Conservation (phyloP, 352 stramenopile genomes). For the Phytopythium boreale region DNA sequence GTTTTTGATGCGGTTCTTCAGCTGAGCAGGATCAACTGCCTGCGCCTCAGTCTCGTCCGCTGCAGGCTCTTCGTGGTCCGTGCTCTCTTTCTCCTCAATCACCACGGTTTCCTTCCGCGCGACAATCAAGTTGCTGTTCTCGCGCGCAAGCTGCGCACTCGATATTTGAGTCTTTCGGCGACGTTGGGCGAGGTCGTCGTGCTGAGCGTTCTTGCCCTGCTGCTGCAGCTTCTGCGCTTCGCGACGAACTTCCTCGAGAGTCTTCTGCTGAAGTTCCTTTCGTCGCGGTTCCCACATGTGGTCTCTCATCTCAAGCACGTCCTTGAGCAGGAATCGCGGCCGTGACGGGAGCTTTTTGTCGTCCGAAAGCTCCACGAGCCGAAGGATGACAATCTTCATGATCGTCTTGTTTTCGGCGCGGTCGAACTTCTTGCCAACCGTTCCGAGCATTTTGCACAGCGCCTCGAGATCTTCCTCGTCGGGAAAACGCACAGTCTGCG, state of each 20-base stretch:
- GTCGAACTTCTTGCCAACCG: slow-evolving; percentile 86
- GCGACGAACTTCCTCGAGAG: slow-evolving; percentile 75
- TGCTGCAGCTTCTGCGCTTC: slow-evolving; percentile 82
- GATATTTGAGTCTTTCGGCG: slow-evolving; percentile 78
- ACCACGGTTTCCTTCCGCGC: slow-evolving; percentile 30
- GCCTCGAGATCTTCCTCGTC: slow-evolving; percentile 85
- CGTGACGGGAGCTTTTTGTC: slow-evolving; percentile 69
- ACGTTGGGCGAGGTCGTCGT: slow-evolving; percentile 70
- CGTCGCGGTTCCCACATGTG: slow-evolving; percentile 85
- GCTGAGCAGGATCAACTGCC: slow-evolving; percentile 33
- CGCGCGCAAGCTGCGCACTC: slow-evolving; percentile 73
- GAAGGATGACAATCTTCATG: slow-evolving; percentile 86
- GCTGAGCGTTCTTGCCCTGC: slow-evolving; percentile 86
- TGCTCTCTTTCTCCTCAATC: slow-evolving; percentile 1
- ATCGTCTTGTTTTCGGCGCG: slow-evolving; percentile 67
- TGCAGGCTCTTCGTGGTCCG: slow-evolving; percentile 6
- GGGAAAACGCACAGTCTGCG: slow-evolving; percentile 69
- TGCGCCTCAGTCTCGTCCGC: slow-evolving; percentile 14
- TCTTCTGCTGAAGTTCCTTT: slow-evolving; percentile 88
- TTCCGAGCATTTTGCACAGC: slow-evolving; percentile 84
- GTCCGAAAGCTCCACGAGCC: slow-evolving; percentile 80
- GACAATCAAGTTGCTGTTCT: slow-evolving; percentile 78
- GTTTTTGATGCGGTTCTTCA: slow-evolving; percentile 79
- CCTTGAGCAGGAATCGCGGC: slow-evolving; percentile 78
- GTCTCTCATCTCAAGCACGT: slow-evolving; percentile 81